phyloP scores from a whole-genome alignment of 2,329 filamentous ascomycete species.

The Exophiala xenobiotica region DNA sequence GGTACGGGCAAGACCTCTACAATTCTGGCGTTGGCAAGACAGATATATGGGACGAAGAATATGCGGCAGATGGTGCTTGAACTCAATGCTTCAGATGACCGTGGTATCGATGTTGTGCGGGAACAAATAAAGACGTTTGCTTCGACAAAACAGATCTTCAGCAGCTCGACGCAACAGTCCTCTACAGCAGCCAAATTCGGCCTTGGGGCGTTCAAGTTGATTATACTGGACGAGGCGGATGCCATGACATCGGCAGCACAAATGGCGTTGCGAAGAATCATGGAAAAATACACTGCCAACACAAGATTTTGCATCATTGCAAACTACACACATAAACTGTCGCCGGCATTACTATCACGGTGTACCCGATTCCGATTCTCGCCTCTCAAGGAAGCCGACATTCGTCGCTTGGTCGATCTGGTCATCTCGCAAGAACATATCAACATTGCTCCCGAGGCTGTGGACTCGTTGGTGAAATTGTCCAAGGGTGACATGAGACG shows the following conservation, averaged over 20 bases:
- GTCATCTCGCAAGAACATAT: slow-evolving; percentile 86
- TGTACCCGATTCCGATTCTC: slow-evolving; percentile 96
- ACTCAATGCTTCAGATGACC: slow-evolving; percentile 93
- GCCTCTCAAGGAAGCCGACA: slow-evolving; percentile 84
- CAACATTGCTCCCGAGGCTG: slow-evolving; percentile 76
- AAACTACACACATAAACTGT: slow-evolving; percentile 98
- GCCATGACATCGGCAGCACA: slow-evolving; percentile 99
- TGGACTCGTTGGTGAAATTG: slow-evolving; percentile 77
- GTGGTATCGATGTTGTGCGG: slow-evolving; percentile 94
- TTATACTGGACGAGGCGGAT: slow-evolving; percentile 97
- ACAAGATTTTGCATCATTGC: slow-evolving; percentile 98
- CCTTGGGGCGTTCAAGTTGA: slow-evolving; percentile 84
- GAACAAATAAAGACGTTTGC: slow-evolving; percentile 99
- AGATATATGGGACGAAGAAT: slow-evolving; percentile 88
- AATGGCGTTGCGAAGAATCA: slow-evolving; percentile 94
- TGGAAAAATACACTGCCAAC: slow-evolving; percentile 99
- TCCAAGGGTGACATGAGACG: slow-evolving; percentile 96
- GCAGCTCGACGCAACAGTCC: slow-evolving; percentile 50
- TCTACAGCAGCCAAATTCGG: slow-evolving; percentile 46
- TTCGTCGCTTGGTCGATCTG: slow-evolving; percentile 78
- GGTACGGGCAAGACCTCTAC: slow-evolving; percentile 98
- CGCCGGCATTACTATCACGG: slow-evolving; percentile 83
- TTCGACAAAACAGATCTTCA: slow-evolving; percentile 91
- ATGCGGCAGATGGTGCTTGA: slow-evolving; percentile 98
- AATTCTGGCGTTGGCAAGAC: slow-evolving; percentile 84